Percentiles rank a stretch among this genome's conserved stretches.
phyloP scores from a whole-genome alignment of 1,284 basidiomycete species.

The Hortiboletus rubellus region DNA sequence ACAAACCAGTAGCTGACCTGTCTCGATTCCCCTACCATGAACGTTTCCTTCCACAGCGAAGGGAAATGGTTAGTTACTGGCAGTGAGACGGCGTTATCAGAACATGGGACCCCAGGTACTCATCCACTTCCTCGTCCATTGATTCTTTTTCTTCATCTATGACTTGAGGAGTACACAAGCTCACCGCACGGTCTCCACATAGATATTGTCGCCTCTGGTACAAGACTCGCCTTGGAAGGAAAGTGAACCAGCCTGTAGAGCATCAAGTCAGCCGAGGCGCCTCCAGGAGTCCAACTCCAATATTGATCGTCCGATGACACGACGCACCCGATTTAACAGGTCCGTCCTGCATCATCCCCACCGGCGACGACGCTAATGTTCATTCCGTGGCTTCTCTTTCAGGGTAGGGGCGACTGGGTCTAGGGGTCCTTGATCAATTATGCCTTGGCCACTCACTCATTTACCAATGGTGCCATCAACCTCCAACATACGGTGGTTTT shows the following conservation, averaged over 20 bases:
- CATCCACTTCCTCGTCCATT: conserved; percentile 17
- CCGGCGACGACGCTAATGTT: no score
- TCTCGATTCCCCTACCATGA: conserved; percentile 92
- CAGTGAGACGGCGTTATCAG: conserved; percentile 97
- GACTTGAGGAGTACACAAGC: conserved; percentile 61
- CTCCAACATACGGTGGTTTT: not conserved
- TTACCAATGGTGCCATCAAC: not conserved
- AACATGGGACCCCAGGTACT: conserved; percentile 97
- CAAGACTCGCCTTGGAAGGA: not conserved
- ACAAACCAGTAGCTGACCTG: conserved; percentile 61
- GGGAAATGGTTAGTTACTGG: conserved; percentile 83
- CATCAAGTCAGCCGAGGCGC: no score
- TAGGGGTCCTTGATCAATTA: no score
- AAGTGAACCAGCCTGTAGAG: no score
- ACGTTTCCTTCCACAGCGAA: conserved; percentile 95
- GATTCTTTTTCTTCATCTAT: conserved; percentile 15
- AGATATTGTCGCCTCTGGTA: conserved; percentile 83
- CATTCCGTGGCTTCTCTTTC: no score
- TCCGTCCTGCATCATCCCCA: no score
- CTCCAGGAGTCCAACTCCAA: no score
- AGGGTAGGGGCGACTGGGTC: no score
- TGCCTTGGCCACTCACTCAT: no score
- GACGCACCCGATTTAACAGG: no score
- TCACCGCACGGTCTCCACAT: conserved; percentile 57
- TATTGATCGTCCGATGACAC: no score